Conservation (phyloP, 108 stramenopile genomes). For the Parietichytrium sp. region DNA sequence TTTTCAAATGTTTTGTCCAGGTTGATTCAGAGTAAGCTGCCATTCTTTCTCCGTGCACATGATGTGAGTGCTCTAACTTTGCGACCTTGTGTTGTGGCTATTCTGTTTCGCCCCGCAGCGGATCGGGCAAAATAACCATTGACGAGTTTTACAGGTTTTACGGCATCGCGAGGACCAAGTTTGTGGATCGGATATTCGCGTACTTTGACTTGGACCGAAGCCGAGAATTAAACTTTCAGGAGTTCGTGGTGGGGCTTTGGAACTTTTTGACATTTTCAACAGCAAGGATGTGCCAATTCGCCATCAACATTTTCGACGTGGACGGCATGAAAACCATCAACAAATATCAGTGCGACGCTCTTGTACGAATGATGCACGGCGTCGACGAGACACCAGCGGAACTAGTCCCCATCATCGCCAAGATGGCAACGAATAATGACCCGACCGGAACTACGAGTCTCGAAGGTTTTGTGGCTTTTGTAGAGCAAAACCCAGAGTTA, state of each 20-base stretch:
- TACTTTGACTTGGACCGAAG: constrained; percentile 15
- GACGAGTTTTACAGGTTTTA: not conserved
- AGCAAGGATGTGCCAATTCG: not conserved
- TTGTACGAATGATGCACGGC: not conserved
- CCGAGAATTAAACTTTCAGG: not conserved
- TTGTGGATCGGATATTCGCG: not conserved
- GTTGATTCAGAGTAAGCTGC: not conserved
- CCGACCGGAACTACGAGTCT: too few species aligned
- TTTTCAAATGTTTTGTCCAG: not conserved
- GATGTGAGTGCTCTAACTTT: not conserved
- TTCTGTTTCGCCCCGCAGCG: not conserved
- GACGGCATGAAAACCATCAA: not conserved
- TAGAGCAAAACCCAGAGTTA: not conserved
- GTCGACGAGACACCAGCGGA: not conserved
- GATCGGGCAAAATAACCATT: not conserved
- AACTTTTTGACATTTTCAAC: constrained; percentile 14
- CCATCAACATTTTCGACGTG: constrained; percentile 14
- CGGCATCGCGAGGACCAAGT: not conserved
- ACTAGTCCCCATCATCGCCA: too few species aligned
- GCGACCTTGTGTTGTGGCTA: not conserved
- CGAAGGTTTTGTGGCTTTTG: not conserved
- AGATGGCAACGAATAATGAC: too few species aligned
- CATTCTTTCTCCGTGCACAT: too few species aligned
- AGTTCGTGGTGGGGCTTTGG: constrained; percentile 10
- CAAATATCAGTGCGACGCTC: constrained; percentile 13